These are phyloP conservation scores for Hymenoscyphus albidus DNA, from an alignment of 2,329 filamentous ascomycete genomes.

Conservation along the genomic window DNA sequence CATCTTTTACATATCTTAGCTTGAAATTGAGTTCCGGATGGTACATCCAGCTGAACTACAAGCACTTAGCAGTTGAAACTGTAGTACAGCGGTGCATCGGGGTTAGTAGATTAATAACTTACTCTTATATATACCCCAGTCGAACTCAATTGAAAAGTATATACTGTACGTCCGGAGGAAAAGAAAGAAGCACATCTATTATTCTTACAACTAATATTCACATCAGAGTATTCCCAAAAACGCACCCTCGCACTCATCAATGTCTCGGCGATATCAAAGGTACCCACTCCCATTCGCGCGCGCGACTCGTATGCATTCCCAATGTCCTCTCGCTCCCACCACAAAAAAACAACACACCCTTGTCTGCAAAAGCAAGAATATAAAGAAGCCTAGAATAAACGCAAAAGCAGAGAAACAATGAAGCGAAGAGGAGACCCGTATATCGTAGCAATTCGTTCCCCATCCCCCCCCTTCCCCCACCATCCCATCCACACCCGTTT, in stretches of 20 bases:
- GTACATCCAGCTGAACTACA: too few relatives aligned
- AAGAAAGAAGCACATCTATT: background rate
- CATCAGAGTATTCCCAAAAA: background rate
- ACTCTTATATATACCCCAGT: background rate
- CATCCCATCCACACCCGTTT: background rate
- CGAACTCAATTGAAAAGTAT: background rate
- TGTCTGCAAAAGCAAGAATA: background rate
- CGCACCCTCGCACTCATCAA: background rate
- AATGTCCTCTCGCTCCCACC: background rate
- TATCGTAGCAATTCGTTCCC: conserved; percentile 6
- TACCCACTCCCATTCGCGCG: background rate
- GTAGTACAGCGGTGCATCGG: too few relatives aligned
- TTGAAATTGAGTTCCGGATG: too few relatives aligned
- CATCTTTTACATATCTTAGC: too few relatives aligned
- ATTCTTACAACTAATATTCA: conserved; percentile 4
- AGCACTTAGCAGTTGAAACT: too few relatives aligned
- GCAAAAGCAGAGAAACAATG: background rate
- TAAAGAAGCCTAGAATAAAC: background rate
- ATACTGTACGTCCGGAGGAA: background rate
- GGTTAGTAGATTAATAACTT: background rate
- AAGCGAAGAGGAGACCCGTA: background rate
- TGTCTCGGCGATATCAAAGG: background rate
- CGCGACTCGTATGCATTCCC: background rate
- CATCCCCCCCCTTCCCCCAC: background rate
- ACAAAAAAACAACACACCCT: background rate